Evolutionary conservation across 495 filamentous ascomycete species (phyloP).

Genomic region (Talaromyces nanjingensis): DNA sequence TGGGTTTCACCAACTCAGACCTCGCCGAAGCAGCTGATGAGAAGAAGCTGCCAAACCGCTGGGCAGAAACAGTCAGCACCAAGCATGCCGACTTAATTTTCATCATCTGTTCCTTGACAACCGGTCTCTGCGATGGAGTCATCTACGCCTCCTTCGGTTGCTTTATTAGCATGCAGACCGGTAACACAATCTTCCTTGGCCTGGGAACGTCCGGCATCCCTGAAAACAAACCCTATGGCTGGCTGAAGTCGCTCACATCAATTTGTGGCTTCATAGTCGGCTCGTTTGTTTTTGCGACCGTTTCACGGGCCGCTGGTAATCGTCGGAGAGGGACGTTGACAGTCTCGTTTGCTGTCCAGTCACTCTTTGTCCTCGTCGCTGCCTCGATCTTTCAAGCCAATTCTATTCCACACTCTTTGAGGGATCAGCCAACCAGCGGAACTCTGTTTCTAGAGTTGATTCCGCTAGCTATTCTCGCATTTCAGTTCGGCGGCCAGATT

Average conservation of each 20-base stretch:
- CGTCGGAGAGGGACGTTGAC: slow-evolving; percentile 47
- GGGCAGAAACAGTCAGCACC: slow-evolving; percentile 32
- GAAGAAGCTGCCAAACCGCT: slow-evolving; percentile 11
- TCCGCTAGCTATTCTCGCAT: slow-evolving; percentile 57
- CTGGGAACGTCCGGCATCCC: slow-evolving; percentile 52
- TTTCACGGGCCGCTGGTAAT: slow-evolving; percentile 27
- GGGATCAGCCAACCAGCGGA: slow-evolving; percentile 18
- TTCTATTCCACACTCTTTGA: slow-evolving; percentile 35
- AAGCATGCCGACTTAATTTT: slow-evolving; percentile 45
- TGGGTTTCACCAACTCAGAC: neutral
- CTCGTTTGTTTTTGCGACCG: slow-evolving; percentile 38
- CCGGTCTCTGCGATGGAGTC: slow-evolving; percentile 54
- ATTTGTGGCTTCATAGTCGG: slow-evolving; percentile 50
- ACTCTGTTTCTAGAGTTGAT: slow-evolving; percentile 41
- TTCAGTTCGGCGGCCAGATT: slow-evolving; percentile 67
- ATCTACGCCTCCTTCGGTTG: slow-evolving; percentile 56
- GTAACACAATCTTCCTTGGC: slow-evolving; percentile 62
- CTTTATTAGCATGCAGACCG: slow-evolving; percentile 60
- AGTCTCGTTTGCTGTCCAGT: slow-evolving; percentile 51
- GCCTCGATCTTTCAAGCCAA: slow-evolving; percentile 49
- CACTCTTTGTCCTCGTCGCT: slow-evolving; percentile 46
- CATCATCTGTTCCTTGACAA: slow-evolving; percentile 48
- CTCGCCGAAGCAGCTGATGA: neutral
- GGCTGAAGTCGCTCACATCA: slow-evolving; percentile 56
- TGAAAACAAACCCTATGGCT: slow-evolving; percentile 46